Conservation (phyloP, 2,329 filamentous ascomycete species). For the Neopestalotiopsis rosae region DNA sequence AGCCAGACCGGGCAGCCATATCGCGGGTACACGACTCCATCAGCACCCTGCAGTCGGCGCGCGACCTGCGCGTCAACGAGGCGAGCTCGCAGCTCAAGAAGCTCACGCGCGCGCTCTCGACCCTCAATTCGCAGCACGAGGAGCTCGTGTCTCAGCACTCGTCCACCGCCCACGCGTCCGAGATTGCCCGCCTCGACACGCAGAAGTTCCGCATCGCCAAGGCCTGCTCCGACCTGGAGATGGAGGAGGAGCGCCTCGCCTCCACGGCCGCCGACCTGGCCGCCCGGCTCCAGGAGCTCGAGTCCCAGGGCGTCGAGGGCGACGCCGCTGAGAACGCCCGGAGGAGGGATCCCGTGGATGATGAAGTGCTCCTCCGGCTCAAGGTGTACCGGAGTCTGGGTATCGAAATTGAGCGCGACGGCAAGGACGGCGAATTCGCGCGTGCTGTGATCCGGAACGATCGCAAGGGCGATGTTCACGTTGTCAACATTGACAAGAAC, state of each 20-base stretch:
- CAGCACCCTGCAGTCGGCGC: slow-evolving; percentile 81
- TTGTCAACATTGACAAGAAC: slow-evolving; percentile 92
- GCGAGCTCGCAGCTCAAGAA: slow-evolving; percentile 71
- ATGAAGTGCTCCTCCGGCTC: slow-evolving; percentile 75
- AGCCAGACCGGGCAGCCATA: slow-evolving; percentile 83
- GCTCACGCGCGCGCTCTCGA: slow-evolving; percentile 77
- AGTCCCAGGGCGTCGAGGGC: slow-evolving; percentile 86
- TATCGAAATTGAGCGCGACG: slow-evolving; percentile 83
- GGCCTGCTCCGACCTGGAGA: slow-evolving; percentile 84
- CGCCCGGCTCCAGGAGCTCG: slow-evolving; percentile 78
- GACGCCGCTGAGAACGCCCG: slow-evolving; percentile 40
- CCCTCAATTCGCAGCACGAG: slow-evolving; percentile 75
- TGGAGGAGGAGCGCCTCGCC: slow-evolving; percentile 91
- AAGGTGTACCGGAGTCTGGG: slow-evolving; percentile 92
- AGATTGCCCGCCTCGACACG: slow-evolving; percentile 87
- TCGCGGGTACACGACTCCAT: slow-evolving; percentile 85
- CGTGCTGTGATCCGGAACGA: slow-evolving; percentile 87
- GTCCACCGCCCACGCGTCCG: slow-evolving; percentile 77
- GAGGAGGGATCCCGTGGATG: slow-evolving; percentile 56
- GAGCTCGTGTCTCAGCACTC: slow-evolving; percentile 80
- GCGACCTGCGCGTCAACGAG: slow-evolving; percentile 76
- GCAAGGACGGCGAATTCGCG: slow-evolving; percentile 77
- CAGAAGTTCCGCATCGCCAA: slow-evolving; percentile 97
- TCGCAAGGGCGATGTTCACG: slow-evolving; percentile 88
- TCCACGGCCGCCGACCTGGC: slow-evolving; percentile 78